A percentile compares a stretch with the other conserved stretches of the same genome.
Conservation (phyloP, 1,284 basidiomycete genomes). For the Rhodotorula sp. region DNA sequence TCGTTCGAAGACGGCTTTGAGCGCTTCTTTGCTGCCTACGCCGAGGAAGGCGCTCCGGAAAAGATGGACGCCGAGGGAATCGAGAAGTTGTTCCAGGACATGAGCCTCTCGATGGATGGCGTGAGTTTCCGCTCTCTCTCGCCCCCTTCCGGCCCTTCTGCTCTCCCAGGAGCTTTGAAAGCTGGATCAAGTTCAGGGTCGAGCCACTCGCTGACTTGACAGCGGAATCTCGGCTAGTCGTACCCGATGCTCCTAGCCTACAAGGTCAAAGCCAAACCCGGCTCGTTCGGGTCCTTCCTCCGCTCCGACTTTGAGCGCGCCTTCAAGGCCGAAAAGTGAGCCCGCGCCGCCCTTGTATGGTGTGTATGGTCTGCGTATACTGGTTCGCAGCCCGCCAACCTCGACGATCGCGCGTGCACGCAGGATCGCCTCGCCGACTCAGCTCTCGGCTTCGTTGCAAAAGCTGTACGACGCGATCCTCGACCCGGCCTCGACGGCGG, state of each 20-base stretch:
- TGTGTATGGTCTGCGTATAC: too few relatives aligned
- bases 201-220: too few relatives aligned
- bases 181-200: rapidly evolving
- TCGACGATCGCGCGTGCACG: too few relatives aligned
- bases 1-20: conserved; percentile 25
- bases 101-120: conserved; percentile 33
- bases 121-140: conserved; percentile 1
- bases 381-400: too few relatives aligned
- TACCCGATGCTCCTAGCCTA: conserved; percentile 35
- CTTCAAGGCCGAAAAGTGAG: conserved; percentile 18
- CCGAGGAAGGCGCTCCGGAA: conserved; percentile 14
- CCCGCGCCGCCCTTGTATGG: background rate
- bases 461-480: background rate
- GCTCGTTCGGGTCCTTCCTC: conserved; percentile 25
- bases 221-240: background rate
- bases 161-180: too few relatives aligned
- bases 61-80: conserved; percentile 35
- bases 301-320: conserved; percentile 15
- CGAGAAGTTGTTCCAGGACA: conserved; percentile 35
- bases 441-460: conserved; percentile 4
- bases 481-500: background rate
- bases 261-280: conserved; percentile 22
- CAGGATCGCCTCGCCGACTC: conserved; percentile 11
- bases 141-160: too few relatives aligned
- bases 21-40: conserved; percentile 29